phyloP scores from a whole-genome alignment of 2,329 filamentous ascomycete species.

The Mycocentrospora acerina region DNA sequence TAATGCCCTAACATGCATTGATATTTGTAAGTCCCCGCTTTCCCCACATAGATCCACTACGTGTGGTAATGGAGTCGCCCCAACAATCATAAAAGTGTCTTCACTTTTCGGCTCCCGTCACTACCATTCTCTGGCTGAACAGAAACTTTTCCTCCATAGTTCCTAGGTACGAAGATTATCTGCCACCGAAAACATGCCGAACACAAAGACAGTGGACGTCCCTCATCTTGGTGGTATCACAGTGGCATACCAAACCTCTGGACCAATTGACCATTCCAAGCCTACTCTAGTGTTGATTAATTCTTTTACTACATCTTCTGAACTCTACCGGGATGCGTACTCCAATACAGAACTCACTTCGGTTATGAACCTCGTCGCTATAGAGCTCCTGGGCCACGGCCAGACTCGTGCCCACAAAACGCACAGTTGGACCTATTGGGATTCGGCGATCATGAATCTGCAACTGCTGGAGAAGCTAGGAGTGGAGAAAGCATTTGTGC shows the following conservation, averaged over 20 bases:
- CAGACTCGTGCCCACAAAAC: slow-evolving; percentile 45
- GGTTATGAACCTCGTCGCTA: slow-evolving; percentile 53
- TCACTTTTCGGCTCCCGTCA: too few relatives aligned
- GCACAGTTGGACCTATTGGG: slow-evolving; percentile 58
- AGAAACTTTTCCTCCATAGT: too few relatives aligned
- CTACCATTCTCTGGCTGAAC: too few relatives aligned
- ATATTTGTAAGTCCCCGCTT: too few relatives aligned
- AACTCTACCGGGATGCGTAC: slow-evolving; percentile 48
- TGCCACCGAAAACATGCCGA: too few relatives aligned
- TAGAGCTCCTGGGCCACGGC: slow-evolving; percentile 57
- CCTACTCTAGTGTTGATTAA: slow-evolving; percentile 56
- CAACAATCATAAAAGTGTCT: too few relatives aligned
- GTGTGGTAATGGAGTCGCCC: too few relatives aligned
- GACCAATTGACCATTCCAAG: slow-evolving; percentile 42
- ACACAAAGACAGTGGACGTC: slow-evolving; percentile 46
- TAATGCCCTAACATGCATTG: too few relatives aligned
- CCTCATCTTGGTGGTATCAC: slow-evolving; percentile 54
- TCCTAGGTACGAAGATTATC: too few relatives aligned
- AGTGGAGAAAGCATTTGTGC: slow-evolving; percentile 48
- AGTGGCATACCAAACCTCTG: slow-evolving; percentile 50
- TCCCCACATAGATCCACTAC: too few relatives aligned
- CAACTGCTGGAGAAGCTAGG: slow-evolving; percentile 45
- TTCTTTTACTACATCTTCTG: slow-evolving; percentile 52
- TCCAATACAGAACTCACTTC: slow-evolving; percentile 37
- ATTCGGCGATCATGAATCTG: slow-evolving; percentile 51